Evolutionary conservation across 1,284 basidiomycete species (phyloP).

Genomic region (Puccinia coronata): DNA sequence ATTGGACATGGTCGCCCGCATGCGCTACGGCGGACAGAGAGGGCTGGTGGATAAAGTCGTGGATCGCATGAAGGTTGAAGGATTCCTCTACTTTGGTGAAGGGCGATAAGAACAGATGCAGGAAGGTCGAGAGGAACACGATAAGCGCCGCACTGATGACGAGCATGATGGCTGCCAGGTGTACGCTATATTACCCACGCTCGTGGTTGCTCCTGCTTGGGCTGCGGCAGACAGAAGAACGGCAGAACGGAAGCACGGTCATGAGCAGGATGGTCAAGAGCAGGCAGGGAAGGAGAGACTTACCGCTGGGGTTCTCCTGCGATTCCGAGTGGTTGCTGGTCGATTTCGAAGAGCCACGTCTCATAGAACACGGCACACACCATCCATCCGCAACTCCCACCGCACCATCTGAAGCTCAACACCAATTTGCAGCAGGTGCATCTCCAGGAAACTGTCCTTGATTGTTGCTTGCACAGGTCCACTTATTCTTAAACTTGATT

Average conservation of each 20-base stretch:
- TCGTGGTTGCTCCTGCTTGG: background rate
- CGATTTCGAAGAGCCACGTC: background rate
- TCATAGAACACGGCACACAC: too few species aligned
- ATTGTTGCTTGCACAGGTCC: too few species aligned
- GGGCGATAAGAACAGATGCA: constrained; percentile 74
- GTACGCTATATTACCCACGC: background rate
- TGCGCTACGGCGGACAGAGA: constrained; percentile 61
- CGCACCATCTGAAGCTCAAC: too few species aligned
- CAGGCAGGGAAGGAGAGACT: background rate
- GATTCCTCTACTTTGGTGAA: constrained; percentile 97
- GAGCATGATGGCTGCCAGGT: constrained; percentile 6
- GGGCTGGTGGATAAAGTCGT: constrained; percentile 82
- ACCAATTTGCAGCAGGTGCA: too few species aligned
- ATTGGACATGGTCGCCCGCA: constrained; percentile 79
- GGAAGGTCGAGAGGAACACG: constrained; percentile 58
- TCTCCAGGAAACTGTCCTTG: too few species aligned
- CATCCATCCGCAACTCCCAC: too few species aligned
- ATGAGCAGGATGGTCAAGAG: background rate
- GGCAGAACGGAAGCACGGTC: background rate
- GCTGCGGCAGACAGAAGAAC: background rate
- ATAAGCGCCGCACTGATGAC: constrained; percentile 13
- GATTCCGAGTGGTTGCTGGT: background rate
- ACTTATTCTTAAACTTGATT: too few species aligned
- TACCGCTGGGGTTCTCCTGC: too few species aligned
- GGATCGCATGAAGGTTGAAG: constrained; percentile 88